Evolutionary conservation across 2,329 filamentous ascomycete genomes (phyloP).

Genomic region (Colletotrichum musae): DNA sequence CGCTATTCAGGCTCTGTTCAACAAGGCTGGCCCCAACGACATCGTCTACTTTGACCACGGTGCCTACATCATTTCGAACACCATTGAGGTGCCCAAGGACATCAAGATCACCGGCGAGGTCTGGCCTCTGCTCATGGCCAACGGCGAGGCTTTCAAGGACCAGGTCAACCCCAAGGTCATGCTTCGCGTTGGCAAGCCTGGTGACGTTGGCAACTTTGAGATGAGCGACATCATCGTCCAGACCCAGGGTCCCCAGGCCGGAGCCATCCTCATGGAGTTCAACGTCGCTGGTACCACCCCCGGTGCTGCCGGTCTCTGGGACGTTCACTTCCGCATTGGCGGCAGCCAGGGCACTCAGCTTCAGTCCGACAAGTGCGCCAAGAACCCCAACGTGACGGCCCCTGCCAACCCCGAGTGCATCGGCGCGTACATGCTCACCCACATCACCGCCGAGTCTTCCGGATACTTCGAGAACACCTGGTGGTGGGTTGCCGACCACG

Average conservation of each 20-base stretch:
- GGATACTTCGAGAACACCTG: constrained; percentile 91
- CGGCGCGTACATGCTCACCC: constrained; percentile 80
- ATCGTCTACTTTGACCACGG: constrained; percentile 84
- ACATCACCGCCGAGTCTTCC: constrained; percentile 73
- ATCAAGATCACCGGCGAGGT: constrained; percentile 92
- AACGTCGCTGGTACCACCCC: constrained; percentile 79
- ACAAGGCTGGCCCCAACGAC: constrained; percentile 74
- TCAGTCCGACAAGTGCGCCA: constrained; percentile 83
- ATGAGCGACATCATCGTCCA: constrained; percentile 90
- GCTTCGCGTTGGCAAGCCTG: constrained; percentile 84
- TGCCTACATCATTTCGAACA: constrained; percentile 78
- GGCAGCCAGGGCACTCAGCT: constrained; percentile 88
- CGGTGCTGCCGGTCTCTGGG: constrained; percentile 88
- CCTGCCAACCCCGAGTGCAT: constrained; percentile 77
- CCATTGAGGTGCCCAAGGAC: constrained; percentile 81
- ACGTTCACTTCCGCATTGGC: constrained; percentile 95
- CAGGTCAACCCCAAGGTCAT: constrained; percentile 84
- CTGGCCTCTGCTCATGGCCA: constrained; percentile 91
- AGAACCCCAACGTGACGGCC: constrained; percentile 77
- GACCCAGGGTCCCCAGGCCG: constrained; percentile 85
- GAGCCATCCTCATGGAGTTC: constrained; percentile 93
- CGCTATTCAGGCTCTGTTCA: constrained; percentile 84
- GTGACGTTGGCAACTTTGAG: constrained; percentile 85
- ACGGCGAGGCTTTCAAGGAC: constrained; percentile 81
- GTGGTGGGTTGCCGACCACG: constrained; percentile 93